A percentile compares a stretch with the other conserved stretches of the same genome.
These are phyloP conservation scores for Boletus smithii DNA, from an alignment of 1,284 basidiomycete genomes.

Conservation along the genomic window DNA sequence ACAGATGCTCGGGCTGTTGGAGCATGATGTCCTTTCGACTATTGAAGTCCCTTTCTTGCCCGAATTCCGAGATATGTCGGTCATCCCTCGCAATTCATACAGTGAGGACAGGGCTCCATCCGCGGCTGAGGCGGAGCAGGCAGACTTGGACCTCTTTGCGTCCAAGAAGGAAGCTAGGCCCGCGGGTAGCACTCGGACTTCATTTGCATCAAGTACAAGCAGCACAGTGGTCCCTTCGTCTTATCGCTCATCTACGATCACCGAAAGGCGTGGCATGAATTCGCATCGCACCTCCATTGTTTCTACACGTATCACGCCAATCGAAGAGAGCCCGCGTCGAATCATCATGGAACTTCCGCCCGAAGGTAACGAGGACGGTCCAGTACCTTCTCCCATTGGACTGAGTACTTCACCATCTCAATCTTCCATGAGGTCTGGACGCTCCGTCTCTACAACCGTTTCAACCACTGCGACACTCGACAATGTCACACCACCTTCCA, in stretches of 20 bases:
- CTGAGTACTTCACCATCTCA: conserved; percentile 64
- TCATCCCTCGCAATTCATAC: conserved; percentile 31
- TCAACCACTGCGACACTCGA: conserved; percentile 11
- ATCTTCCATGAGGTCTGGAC: conserved; percentile 55
- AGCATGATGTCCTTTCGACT: conserved; percentile 83
- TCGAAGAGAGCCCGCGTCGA: conserved; percentile 64
- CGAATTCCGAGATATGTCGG: conserved; percentile 36
- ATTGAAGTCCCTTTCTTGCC: conserved; percentile 79
- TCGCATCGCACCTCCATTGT: conserved; percentile 46
- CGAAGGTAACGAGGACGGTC: conserved; percentile 39
- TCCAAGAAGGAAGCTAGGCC: conserved; percentile 41
- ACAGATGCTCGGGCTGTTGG: conserved; percentile 87
- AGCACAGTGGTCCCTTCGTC: conserved; percentile 35
- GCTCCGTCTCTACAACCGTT: conserved; percentile 36
- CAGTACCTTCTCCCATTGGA: conserved; percentile 35
- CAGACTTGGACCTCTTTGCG: conserved; percentile 66
- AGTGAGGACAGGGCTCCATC: conserved; percentile 35
- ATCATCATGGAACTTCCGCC: conserved; percentile 48
- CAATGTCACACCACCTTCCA: conserved; percentile 24
- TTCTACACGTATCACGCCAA: conserved; percentile 50
- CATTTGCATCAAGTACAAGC: conserved; percentile 38
- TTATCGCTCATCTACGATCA: conserved; percentile 32
- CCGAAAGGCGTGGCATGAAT: conserved; percentile 36
- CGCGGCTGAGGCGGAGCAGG: conserved; percentile 61
- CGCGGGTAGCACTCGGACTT: conserved; percentile 36